Evolutionary conservation across 2,329 filamentous ascomycete genomes (phyloP).

Genomic region (Calonectria henricotiae): DNA sequence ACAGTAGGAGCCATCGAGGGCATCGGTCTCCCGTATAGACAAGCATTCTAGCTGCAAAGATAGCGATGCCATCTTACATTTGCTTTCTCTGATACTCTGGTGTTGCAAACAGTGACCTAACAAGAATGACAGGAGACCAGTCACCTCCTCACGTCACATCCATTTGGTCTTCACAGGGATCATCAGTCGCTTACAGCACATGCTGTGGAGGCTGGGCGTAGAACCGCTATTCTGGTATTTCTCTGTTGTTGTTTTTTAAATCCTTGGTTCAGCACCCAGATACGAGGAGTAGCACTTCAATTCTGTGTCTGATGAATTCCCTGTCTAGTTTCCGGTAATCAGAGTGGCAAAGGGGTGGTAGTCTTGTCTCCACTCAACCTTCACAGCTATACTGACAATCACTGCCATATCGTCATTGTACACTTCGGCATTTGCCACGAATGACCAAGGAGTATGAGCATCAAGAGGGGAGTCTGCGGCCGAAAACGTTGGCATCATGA

Average conservation of each 20-base stretch:
- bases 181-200: slow-evolving; percentile 12
- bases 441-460: neutral
- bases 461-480: neutral
- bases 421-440: slow-evolving; percentile 22
- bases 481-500: slow-evolving; percentile 20
- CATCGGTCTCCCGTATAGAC: slow-evolving; percentile 9
- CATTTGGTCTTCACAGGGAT: slow-evolving; percentile 25
- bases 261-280: slow-evolving; percentile 17
- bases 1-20: slow-evolving; percentile 15
- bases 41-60: slow-evolving; percentile 18
- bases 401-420: slow-evolving; percentile 25
- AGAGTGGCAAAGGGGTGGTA: slow-evolving; percentile 32
- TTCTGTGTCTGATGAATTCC: slow-evolving; percentile 2
- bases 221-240: slow-evolving; percentile 20
- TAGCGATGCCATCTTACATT: slow-evolving; percentile 15
- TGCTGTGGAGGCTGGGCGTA: slow-evolving; percentile 2
- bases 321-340: neutral
- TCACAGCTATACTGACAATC: slow-evolving; percentile 15
- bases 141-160: slow-evolving; percentile 32
- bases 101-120: slow-evolving; percentile 24
- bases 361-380: slow-evolving; percentile 7
- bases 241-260: slow-evolving; percentile 5
- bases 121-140: slow-evolving; percentile 30
- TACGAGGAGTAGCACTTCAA: slow-evolving; percentile 2
- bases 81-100: slow-evolving; percentile 27